Evolutionary conservation across 352 stramenopile genomes (phyloP).

Genomic region (Thalassiosira exigua): DNA sequence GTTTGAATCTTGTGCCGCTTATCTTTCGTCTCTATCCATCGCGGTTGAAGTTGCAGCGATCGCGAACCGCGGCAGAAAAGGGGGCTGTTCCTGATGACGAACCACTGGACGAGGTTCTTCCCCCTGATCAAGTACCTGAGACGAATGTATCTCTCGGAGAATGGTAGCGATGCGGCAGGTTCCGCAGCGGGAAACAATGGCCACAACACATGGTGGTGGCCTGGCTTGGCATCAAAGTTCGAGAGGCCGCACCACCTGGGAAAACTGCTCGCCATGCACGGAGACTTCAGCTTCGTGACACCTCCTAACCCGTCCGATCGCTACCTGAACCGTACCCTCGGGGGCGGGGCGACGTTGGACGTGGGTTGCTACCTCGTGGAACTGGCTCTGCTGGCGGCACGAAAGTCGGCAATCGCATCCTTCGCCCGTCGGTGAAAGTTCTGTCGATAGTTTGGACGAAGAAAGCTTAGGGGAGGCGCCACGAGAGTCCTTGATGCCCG

Average conservation of each 20-base stretch:
- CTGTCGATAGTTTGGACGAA: no score
- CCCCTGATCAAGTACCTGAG: conserved; percentile 50
- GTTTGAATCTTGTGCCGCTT: not conserved
- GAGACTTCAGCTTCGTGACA: conserved; percentile 44
- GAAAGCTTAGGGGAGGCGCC: no score
- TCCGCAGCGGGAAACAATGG: no score
- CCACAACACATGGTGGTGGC: no score
- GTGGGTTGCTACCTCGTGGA: conserved; percentile 52
- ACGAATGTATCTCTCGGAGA: conserved; percentile 23
- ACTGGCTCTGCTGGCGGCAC: conserved; percentile 44
- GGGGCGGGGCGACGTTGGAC: conserved; percentile 45
- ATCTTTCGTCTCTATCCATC: not conserved
- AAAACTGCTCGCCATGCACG: conserved; percentile 45
- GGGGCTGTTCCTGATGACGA: conserved; percentile 57
- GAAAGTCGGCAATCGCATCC: conserved; percentile 25
- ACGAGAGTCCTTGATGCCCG: conserved; percentile 12
- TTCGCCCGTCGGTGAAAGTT: not conserved
- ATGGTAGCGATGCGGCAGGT: not conserved
- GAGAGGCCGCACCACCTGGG: no score
- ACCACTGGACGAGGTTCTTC: conserved; percentile 61
- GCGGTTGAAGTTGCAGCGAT: no score
- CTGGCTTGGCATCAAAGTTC: no score
- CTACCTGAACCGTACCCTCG: conserved; percentile 43
- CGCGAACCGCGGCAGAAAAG: conserved; percentile 18
- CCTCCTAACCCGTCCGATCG: conserved; percentile 31